phyloP scores from a whole-genome alignment of 1,139 yeast genomes.

The Scheffersomyces illinoinensis region DNA sequence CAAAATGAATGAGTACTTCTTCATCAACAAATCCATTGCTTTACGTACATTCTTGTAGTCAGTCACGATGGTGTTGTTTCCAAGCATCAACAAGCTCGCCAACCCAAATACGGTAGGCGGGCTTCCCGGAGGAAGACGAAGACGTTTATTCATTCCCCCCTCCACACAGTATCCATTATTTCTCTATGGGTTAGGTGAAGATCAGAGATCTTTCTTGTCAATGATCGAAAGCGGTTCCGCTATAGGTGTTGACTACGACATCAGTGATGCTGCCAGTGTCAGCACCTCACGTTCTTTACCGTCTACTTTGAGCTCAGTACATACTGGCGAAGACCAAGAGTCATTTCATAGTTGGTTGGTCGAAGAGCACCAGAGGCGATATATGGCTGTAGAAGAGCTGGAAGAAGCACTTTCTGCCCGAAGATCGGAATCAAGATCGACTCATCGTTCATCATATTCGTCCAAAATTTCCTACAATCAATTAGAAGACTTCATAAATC shows the following conservation, averaged over 20 bases:
- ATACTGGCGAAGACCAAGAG: conserved; percentile 53
- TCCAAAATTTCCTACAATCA: conserved; percentile 18
- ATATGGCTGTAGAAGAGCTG: conserved; percentile 30
- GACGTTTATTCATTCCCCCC: conserved; percentile 64
- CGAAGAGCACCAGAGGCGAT: conserved; percentile 67
- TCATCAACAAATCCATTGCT: not conserved
- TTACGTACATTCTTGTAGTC: not conserved
- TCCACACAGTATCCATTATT: conserved; percentile 69
- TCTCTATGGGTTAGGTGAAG: conserved; percentile 60
- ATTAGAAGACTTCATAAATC: conserved; percentile 41
- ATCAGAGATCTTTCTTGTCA: conserved; percentile 64
- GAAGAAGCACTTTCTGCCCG: conserved; percentile 11
- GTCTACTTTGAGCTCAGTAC: conserved; percentile 54
- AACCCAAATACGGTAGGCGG: conserved; percentile 40
- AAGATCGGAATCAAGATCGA: conserved; percentile 1
- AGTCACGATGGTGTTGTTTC: conserved; percentile 41
- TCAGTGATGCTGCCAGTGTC: conserved; percentile 53
- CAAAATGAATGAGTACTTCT: not conserved
- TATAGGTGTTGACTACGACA: conserved; percentile 35
- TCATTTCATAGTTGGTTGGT: conserved; percentile 59
- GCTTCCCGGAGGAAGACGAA: conserved; percentile 39
- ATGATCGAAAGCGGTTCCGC: conserved; percentile 43
- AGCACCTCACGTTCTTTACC: conserved; percentile 63
- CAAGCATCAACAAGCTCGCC: conserved; percentile 42
- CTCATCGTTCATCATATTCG: conserved; percentile 14